phyloP scores from a whole-genome alignment of 2,329 filamentous ascomycete genomes.

The Didymella pinodella region DNA sequence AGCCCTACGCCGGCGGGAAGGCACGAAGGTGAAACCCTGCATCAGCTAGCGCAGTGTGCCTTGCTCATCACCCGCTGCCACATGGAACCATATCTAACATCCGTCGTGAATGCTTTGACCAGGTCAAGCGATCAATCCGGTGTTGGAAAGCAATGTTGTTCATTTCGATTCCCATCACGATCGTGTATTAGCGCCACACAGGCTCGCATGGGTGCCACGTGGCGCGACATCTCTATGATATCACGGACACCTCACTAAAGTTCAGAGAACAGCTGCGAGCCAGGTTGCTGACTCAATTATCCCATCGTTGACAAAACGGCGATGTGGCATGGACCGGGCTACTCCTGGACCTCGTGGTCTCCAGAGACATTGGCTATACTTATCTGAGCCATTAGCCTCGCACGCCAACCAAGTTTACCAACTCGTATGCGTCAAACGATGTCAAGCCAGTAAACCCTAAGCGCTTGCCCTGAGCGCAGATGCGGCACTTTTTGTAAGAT shows the following conservation, averaged over 20 bases:
- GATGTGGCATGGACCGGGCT: neutral
- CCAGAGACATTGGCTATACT: too few species aligned
- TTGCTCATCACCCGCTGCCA: conserved; percentile 17
- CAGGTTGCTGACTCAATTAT: neutral
- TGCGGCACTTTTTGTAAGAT: too few species aligned
- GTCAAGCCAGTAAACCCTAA: too few species aligned
- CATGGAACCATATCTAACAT: conserved; percentile 5
- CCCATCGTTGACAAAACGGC: neutral
- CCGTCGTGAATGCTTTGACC: neutral
- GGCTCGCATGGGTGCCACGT: neutral
- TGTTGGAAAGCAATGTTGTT: neutral
- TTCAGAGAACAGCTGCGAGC: neutral
- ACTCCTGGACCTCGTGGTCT: too few species aligned
- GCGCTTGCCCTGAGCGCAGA: too few species aligned
- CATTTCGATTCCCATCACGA: neutral
- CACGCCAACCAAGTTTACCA: too few species aligned
- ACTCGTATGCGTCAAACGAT: too few species aligned
- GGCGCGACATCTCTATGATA: neutral
- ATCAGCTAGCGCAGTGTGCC: conserved; percentile 19
- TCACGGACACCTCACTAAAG: neutral
- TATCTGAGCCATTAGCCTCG: too few species aligned
- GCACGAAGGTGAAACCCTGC: conserved; percentile 19
- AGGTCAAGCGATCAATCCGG: neutral
- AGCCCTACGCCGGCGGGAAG: conserved; percentile 4
- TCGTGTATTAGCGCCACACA: neutral